These are phyloP conservation scores for Rhizophlyctis rosea DNA, from an alignment of 192 early-diverging fungal species.

Conservation along the genomic window DNA sequence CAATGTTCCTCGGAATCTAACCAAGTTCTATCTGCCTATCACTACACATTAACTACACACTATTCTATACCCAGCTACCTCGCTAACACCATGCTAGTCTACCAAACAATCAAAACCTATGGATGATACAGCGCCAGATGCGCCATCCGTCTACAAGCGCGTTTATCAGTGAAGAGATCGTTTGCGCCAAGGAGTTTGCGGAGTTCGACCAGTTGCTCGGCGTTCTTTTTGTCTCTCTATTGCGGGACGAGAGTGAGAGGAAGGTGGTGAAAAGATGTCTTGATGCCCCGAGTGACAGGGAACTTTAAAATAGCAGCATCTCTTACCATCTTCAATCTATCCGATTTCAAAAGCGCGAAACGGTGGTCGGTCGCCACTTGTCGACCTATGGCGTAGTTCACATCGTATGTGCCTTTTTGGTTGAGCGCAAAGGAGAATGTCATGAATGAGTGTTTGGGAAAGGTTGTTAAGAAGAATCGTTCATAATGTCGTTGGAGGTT, in stretches of 20 bases:
- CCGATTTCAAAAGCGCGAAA: conserved; percentile 42
- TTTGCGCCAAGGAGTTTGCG: conserved; percentile 34
- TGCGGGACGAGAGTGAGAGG: conserved; percentile 5
- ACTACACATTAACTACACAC: too few species aligned
- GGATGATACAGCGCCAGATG: conserved; percentile 48
- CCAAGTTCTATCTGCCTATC: too few species aligned
- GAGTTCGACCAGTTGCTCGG: conserved; percentile 31
- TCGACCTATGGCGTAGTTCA: conserved; percentile 48
- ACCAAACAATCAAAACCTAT: too few species aligned
- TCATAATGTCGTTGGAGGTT: conserved; percentile 4
- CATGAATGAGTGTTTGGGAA: neutral
- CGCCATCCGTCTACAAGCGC: conserved; percentile 46
- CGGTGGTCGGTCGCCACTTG: conserved; percentile 42
- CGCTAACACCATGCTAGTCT: too few species aligned
- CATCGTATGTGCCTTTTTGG: conserved; percentile 37
- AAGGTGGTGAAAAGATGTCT: neutral
- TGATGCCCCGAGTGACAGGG: neutral
- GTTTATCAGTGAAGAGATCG: conserved; percentile 49
- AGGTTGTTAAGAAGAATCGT: neutral
- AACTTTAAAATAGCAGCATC: neutral
- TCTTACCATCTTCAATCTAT: conserved; percentile 35
- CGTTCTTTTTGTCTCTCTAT: conserved; percentile 43
- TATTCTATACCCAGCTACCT: too few species aligned
- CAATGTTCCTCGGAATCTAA: too few species aligned
- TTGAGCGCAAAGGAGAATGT: neutral